These are phyloP conservation scores for Plenodomus biglobosus DNA, from an alignment of 2,329 filamentous ascomycete genomes.

Conservation along the genomic window DNA sequence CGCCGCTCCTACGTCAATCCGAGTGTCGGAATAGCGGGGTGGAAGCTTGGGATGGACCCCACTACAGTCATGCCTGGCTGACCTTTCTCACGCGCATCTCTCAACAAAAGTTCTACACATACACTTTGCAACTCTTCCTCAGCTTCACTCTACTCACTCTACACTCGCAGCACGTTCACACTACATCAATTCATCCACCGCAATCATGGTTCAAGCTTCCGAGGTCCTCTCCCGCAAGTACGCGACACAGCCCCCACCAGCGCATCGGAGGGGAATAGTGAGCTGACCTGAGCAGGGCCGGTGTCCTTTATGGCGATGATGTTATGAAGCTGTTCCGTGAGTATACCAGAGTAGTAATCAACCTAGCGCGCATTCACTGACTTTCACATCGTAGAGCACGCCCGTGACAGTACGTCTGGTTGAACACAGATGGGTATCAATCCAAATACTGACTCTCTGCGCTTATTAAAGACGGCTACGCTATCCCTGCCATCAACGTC, in stretches of 20 bases:
- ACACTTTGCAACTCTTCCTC: background rate
- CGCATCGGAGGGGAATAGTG: background rate
- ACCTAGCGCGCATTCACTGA: background rate
- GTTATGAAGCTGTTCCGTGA: constrained; percentile 67
- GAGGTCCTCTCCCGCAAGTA: constrained; percentile 60
- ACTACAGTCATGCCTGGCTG: background rate
- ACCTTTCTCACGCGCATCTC: background rate
- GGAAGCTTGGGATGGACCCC: constrained; percentile 2
- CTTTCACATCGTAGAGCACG: constrained; percentile 59
- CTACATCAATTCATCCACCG: constrained; percentile 2
- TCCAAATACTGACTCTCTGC: background rate
- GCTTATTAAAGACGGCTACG: constrained; percentile 13
- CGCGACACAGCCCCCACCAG: constrained; percentile 31
- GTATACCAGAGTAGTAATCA: background rate
- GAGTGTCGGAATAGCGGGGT: constrained; percentile 16
- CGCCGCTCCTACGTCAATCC: constrained; percentile 4
- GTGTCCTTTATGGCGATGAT: constrained; percentile 64
- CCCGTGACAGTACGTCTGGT: constrained; percentile 65
- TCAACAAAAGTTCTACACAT: background rate
- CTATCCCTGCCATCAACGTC: constrained; percentile 44
- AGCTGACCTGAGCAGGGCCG: constrained; percentile 13
- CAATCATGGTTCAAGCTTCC: constrained; percentile 28
- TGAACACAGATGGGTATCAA: background rate
- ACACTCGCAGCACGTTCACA: background rate
- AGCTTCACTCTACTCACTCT: background rate